Evolutionary conservation across 2,329 filamentous ascomycete species (phyloP).

Genomic region (Cercospora sesami): DNA sequence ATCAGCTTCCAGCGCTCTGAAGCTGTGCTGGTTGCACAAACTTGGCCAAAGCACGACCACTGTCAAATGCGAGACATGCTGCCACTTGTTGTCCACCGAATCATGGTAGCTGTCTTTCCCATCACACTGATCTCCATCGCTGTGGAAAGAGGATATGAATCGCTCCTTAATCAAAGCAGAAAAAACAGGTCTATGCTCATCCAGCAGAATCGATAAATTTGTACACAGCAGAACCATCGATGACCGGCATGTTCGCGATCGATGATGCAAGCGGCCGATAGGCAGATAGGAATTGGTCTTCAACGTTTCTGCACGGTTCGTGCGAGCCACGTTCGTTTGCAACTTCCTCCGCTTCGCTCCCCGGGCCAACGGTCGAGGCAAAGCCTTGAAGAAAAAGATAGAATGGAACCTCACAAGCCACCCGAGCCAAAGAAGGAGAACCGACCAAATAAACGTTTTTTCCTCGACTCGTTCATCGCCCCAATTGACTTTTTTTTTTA

Average conservation of each 20-base stretch:
- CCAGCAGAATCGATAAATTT: background rate
- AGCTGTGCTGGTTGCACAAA: background rate
- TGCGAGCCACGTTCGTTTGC: background rate
- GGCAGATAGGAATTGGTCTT: background rate
- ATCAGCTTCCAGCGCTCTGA: constrained; percentile 3
- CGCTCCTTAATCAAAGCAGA: background rate
- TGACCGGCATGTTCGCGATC: constrained; percentile 1
- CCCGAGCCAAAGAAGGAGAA: background rate
- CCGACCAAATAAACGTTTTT: background rate
- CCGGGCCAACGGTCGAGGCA: background rate
- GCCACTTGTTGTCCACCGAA: background rate
- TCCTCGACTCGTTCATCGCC: background rate
- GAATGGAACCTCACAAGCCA: constrained; percentile 3
- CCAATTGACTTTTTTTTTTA: background rate
- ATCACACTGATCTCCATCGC: background rate
- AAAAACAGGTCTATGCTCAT: background rate
- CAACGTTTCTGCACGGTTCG: constrained; percentile 1
- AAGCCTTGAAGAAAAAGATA: background rate
- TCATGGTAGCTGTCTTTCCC: background rate
- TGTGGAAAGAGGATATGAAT: background rate
- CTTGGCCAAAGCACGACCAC: background rate
- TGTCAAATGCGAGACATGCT: background rate
- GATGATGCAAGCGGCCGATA: constrained; percentile 1
- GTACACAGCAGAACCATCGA: constrained; percentile 3
- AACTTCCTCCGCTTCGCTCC: background rate